Base-by-base conservation (phyloP, 1,284 basidiomycete species). In the Apiotrichum sp. region DNA sequence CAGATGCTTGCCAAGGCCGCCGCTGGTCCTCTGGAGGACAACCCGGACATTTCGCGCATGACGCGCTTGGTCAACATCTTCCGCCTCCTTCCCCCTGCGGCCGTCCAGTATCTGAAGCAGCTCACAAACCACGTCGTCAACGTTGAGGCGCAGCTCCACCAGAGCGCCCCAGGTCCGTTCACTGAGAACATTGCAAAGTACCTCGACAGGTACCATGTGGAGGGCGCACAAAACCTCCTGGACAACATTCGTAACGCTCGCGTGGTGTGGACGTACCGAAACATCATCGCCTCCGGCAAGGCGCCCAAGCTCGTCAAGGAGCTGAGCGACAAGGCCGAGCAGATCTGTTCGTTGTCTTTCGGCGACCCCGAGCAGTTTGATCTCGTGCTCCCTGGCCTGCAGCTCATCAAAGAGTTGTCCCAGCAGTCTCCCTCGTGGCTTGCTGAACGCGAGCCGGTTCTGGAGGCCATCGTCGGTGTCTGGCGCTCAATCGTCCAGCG, bases 61-160 rank as follows among this genome's bases (percentile, higher is more conserved):
- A 91, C 95, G 34, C 87, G 89, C 43, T 81, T 98, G 56, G 89
- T 95, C 55, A 96, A 98, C 67, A 92, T 99, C 59, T 98, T 98
- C 79, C 92, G 97, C 66, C 84, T 98, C 5, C 81, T 99, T 11
- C 93, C 93, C 0, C 86, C 91, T 9, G 86, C 92, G 0, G 96
- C 96, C 32, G 90, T 91, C 63, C 87, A 91, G 55, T 99, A 95
- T 79, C 81, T 98, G 46, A 86, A 90, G 66, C 84, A 86, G 53
- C 84, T 99, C 34, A 86, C 91, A 56, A 87, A 86, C 58, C 82
- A 85, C 7, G 86, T 98, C 50, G 92, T 97, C n/a, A 87, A 95
- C 66, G 93, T 93, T 6, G 96, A 99, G 77, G 82, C 86, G 1
- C 84, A 87, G 63, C 85, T 99, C 77, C 88, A 92, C 63, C 95